Base-by-base conservation (phyloP, 129 eudicot species). In the Glebionis coronaria region DNA sequence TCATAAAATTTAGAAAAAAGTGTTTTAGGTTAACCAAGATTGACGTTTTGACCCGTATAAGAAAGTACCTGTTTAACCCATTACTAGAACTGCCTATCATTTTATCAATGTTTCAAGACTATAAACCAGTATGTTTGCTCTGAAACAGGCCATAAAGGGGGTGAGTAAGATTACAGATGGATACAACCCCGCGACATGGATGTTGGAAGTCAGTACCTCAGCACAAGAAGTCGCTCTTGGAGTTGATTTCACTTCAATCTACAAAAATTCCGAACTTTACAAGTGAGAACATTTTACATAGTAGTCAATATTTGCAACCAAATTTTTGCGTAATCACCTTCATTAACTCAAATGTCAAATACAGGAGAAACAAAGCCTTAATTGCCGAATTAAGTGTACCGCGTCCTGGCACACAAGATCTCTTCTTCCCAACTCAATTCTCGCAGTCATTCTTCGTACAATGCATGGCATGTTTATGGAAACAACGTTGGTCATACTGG, bases 141-240 rank as follows among this genome's bases (percentile, higher is more conserved):
- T 14, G 27, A 56, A 44, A 50, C 42, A 80, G 89, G 81, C 59
- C 12, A 70, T 83, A 11, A 68, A 76, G 5, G 87, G 87, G 13
- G 77, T 81, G 54, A 65, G 75, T 29, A 81, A 77, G 77, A 83
- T 87, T 12, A 83, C 66, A 74, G 95, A 86, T 3, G 84, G 80
- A 15, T 80, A 82, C 61, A 86, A 86, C 76, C 92, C 92, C 2
- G 88, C 93, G 9, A 86, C 93, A 21, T 86, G 93, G 93, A 80
- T 86, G 93, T 65, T 83, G 67, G 88, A 86, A 75, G 81, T 83
- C 47, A 80, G 84, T 31, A 63, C 78, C 44, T 55, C 86, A 3
- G 27, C 86, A 5, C 88, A 78, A 73, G 93, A 86, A 68, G 31
- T 65, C 47, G 55, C 72, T 28, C 64, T 86, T 8, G 88, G 86